These are phyloP conservation scores for Moniliophthora roreri DNA, from an alignment of 1,284 basidiomycete genomes.

Conservation along the genomic window DNA sequence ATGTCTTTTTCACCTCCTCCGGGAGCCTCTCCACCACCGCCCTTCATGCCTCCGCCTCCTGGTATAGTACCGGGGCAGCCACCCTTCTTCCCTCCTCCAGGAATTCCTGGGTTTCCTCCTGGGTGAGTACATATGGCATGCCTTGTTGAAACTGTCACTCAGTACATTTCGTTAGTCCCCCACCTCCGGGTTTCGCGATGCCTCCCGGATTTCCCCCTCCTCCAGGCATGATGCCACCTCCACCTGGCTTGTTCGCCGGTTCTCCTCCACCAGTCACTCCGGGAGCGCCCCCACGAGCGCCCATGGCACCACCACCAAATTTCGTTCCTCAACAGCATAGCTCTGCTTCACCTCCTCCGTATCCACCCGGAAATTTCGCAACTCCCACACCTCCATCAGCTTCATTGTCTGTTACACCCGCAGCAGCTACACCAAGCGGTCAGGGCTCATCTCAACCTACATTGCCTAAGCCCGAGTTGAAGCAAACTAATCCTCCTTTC, in stretches of 20 bases:
- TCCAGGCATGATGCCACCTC: conserved; percentile 24
- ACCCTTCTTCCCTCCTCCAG: conserved; percentile 26
- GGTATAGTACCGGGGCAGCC: conserved; percentile 31
- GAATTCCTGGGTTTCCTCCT: conserved; percentile 23
- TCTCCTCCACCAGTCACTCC: conserved; percentile 37
- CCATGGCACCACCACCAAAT: conserved; percentile 35
- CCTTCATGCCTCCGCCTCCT: conserved; percentile 26
- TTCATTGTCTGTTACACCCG: conserved; percentile 23
- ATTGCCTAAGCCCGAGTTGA: conserved; percentile 55
- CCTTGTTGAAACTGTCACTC: conserved; percentile 12
- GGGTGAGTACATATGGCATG: conserved; percentile 19
- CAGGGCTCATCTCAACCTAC: conserved; percentile 38
- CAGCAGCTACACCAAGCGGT: conserved; percentile 17
- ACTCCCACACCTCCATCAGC: conserved; percentile 22
- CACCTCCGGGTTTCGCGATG: conserved; percentile 41
- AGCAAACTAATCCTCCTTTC: conserved; percentile 68
- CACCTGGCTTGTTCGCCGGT: conserved; percentile 28
- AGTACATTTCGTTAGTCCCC: conserved; percentile 31
- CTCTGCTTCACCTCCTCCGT: conserved; percentile 25
- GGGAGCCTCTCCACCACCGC: conserved; percentile 38
- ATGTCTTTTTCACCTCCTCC: conserved; percentile 40
- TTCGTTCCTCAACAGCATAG: conserved; percentile 28
- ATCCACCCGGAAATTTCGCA: conserved; percentile 17
- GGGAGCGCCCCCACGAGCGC: conserved; percentile 26
- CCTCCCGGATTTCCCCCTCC: conserved; percentile 32